These are phyloP conservation scores for Cladobotryum mycophilum DNA, from an alignment of 2,329 filamentous ascomycete species.

Conservation along the genomic window DNA sequence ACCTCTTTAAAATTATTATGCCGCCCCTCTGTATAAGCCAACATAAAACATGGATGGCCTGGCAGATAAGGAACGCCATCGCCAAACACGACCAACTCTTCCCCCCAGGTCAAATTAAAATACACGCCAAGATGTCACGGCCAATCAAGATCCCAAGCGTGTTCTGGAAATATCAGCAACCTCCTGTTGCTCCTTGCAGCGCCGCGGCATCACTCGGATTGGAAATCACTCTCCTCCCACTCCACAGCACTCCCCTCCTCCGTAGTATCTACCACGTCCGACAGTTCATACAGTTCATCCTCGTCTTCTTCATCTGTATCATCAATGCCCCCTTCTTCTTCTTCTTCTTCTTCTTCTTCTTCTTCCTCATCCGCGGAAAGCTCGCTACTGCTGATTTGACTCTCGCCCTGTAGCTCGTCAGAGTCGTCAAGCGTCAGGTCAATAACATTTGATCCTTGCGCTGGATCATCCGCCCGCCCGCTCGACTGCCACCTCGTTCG, in stretches of 20 bases:
- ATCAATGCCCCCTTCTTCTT: background rate
- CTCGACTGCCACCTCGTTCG: background rate
- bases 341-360: background rate
- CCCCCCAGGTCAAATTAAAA: no score
- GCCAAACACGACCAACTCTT: no score
- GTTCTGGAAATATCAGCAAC: no score
- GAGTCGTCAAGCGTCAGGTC: slow-evolving; percentile 9
- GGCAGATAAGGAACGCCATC: no score
- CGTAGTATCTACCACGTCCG: slow-evolving; percentile 4
- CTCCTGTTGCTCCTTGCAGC: no score
- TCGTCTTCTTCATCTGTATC: slow-evolving; percentile 1
- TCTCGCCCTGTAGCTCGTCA: background rate
- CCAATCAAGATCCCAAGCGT: no score
- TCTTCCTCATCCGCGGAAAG: slow-evolving; percentile 2
- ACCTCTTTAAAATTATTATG: no score
- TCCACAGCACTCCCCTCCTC: slow-evolving; percentile 2
- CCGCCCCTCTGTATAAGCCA: no score
- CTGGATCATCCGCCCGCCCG: background rate
- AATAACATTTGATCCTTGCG: background rate
- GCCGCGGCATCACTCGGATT: background rate
- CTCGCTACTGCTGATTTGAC: background rate
- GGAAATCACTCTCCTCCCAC: slow-evolving; percentile 6
- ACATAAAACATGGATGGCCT: no score
- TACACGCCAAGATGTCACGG: background rate
- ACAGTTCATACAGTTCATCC: slow-evolving; percentile 9